These are phyloP conservation scores for Dipteronia sinensis DNA, from an alignment of 345 rosid genomes.

Conservation along the genomic window DNA sequence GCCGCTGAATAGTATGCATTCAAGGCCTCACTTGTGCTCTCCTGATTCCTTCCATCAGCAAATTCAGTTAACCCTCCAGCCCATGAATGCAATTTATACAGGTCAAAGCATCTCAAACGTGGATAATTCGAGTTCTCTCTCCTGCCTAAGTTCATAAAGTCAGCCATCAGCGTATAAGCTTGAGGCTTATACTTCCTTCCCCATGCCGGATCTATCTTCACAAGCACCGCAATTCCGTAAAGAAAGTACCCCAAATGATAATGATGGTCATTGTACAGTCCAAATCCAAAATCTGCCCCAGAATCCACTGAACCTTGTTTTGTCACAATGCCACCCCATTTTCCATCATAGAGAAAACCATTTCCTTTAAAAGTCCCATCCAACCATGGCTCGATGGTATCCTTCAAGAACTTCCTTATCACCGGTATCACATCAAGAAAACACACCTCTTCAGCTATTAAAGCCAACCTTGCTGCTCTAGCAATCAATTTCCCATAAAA, in stretches of 20 bases:
- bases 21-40: constrained; percentile 93
- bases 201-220: constrained; percentile 82
- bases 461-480: constrained; percentile 84
- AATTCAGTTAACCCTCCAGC: constrained; percentile 93
- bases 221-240: constrained; percentile 84
- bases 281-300: constrained; percentile 87
- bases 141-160: constrained; percentile 74
- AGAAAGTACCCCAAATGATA: constrained; percentile 90
- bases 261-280: constrained; percentile 78
- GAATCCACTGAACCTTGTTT: constrained; percentile 64
- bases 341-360: constrained; percentile 76
- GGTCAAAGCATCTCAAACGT: constrained; percentile 82
- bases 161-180: constrained; percentile 81
- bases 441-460: constrained; percentile 83
- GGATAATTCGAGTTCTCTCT: constrained; percentile 56
- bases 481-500: constrained; percentile 82
- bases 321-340: constrained; percentile 89
- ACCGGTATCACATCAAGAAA: constrained; percentile 64
- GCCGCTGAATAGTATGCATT: constrained; percentile 93
- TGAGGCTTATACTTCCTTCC: constrained; percentile 79
- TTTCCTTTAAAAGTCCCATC: constrained; percentile 72
- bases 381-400: constrained; percentile 84
- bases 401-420: constrained; percentile 65
- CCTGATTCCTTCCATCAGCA: constrained; percentile 84
- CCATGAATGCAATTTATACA: constrained; percentile 95